A percentile compares a stretch with the other conserved stretches of the same genome.
phyloP scores from a whole-genome alignment of 2,329 filamentous ascomycete species.

The Colletotrichum eleusines region DNA sequence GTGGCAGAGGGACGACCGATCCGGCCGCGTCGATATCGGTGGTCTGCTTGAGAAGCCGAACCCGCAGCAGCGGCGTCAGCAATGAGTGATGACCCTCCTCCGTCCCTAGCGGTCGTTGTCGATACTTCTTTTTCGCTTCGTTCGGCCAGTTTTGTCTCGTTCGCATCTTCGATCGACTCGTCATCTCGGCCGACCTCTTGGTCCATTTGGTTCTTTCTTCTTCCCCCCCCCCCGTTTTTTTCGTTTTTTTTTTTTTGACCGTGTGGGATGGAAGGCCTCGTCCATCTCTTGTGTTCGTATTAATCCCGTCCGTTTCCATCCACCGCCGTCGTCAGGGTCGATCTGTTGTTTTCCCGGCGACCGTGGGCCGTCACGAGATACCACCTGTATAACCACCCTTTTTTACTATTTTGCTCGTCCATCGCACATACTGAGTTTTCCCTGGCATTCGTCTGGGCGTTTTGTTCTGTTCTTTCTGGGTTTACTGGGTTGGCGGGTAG shows the following conservation, averaged over 20 bases:
- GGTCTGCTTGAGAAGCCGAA: constrained; percentile 71
- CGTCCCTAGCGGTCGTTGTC: constrained; percentile 33
- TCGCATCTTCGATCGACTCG: constrained; percentile 26
- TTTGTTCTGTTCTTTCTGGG: constrained; percentile 10
- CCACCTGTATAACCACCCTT: constrained; percentile 42
- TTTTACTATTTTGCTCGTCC: constrained; percentile 1
- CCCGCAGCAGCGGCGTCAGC: constrained; percentile 47
- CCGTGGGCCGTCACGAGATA: constrained; percentile 41
- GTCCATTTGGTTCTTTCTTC: constrained; percentile 6
- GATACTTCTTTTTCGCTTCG: constrained; percentile 38
- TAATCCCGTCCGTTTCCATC: constrained; percentile 15
- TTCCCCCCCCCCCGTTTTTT: too few relatives aligned
- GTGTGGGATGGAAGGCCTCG: constrained; percentile 13
- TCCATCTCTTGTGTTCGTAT: constrained; percentile 34
- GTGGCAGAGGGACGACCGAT: constrained; percentile 61
- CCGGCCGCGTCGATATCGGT: constrained; percentile 69
- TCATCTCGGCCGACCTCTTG: constrained; percentile 13
- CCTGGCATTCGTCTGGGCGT: constrained; percentile 34
- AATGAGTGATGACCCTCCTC: constrained; percentile 43
- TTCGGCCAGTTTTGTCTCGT: constrained; percentile 15
- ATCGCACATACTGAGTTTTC: constrained; percentile 31
- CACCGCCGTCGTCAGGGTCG: constrained; percentile 17
- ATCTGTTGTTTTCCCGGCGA: constrained; percentile 28
- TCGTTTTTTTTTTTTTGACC: constrained; percentile 20
- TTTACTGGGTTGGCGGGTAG: constrained; percentile 7